Percentiles rank a stretch among this genome's conserved stretches.
Conservation (phyloP, 495 filamentous ascomycete species). For the Chaetomium cochliodes region DNA sequence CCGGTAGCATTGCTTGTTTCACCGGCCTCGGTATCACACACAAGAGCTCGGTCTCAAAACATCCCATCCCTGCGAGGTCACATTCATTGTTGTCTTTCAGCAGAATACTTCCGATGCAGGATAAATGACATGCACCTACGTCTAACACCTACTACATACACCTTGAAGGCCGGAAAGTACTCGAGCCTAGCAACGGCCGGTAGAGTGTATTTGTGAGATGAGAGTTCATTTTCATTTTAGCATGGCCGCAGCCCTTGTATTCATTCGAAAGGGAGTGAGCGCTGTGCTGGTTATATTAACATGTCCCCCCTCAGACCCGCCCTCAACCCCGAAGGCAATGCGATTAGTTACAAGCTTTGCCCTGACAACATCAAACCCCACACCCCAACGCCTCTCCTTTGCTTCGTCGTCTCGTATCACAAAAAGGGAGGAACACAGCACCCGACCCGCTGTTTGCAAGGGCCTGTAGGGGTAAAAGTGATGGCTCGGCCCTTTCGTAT, state of each 20-base stretch:
- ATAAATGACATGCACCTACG: neutral
- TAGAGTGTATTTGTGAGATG: neutral
- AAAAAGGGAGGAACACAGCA: neutral
- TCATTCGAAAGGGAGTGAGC: neutral
- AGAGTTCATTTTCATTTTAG: neutral
- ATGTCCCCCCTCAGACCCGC: neutral
- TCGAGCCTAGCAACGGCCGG: neutral
- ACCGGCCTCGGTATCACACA: neutral
- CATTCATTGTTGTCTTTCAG: neutral
- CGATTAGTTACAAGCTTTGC: conserved; percentile 4
- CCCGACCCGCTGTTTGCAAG: neutral
- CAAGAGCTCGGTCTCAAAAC: neutral
- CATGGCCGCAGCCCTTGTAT: neutral
- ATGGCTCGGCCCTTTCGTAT: neutral
- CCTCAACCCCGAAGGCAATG: neutral
- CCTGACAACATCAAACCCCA: neutral
- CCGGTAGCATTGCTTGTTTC: neutral
- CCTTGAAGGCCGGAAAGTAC: neutral
- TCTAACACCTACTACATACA: no score
- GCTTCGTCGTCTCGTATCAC: neutral
- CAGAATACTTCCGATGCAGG: neutral
- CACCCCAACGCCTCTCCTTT: conserved; percentile 2
- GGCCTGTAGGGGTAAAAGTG: neutral
- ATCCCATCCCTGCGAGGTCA: neutral
- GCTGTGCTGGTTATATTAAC: neutral